Evolutionary conservation across 371 early-diverging fungal genomes (phyloP).

Genomic region (Thermomucor indicae-seudaticae): DNA sequence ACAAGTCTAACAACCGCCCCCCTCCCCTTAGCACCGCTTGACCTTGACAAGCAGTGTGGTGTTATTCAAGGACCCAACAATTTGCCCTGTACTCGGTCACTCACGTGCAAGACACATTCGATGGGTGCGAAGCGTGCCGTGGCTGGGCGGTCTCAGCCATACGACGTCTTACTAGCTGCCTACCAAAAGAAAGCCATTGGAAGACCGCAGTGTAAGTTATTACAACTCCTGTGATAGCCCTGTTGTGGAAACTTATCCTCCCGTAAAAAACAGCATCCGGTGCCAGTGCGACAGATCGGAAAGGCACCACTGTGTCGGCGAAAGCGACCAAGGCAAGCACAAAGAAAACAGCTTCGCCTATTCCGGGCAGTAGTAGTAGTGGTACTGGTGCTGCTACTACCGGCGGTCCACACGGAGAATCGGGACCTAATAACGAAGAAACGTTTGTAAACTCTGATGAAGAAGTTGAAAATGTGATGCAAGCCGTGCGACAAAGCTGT

Average conservation of each 20-base stretch:
- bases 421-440: slow-evolving; percentile 13
- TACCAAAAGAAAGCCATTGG: slow-evolving; percentile 63
- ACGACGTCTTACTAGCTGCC: slow-evolving; percentile 65
- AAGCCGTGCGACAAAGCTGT: slow-evolving; percentile 45
- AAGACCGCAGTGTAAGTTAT: slow-evolving; percentile 37
- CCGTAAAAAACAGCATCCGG: not conserved
- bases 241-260: slow-evolving; percentile 1
- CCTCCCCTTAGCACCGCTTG: slow-evolving; percentile 50
- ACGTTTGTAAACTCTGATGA: slow-evolving; percentile 56
- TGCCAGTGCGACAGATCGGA: not conserved
- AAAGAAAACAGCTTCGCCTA: slow-evolving; percentile 9
- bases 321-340: slow-evolving; percentile 5
- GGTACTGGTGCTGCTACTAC: not conserved
- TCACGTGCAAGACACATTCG: slow-evolving; percentile 85
- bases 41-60: slow-evolving; percentile 82
- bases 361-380: not conserved
- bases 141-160: slow-evolving; percentile 69
- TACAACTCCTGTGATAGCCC: not conserved
- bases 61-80: slow-evolving; percentile 56
- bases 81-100: slow-evolving; percentile 68
- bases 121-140: slow-evolving; percentile 81
- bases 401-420: not conserved
- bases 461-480: slow-evolving; percentile 58
- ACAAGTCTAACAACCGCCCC: not conserved
- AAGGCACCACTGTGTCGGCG: not conserved